phyloP scores from a whole-genome alignment of 257 asterid genomes.

The Fraxinus cuspidata region DNA sequence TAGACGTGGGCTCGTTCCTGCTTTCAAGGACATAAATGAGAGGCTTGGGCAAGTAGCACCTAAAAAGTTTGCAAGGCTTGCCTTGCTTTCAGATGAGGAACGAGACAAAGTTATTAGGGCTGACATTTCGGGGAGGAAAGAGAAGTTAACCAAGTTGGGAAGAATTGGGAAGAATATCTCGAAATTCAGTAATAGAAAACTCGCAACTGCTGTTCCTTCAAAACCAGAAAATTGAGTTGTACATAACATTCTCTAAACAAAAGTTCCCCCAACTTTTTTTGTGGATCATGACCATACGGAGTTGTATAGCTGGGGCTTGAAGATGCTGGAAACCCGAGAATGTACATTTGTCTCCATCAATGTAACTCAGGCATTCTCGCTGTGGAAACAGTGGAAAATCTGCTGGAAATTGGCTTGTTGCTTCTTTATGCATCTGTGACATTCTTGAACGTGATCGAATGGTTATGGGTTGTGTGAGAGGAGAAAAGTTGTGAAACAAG shows the following conservation, averaged over 20 bases:
- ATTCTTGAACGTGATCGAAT: background rate
- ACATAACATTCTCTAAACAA: background rate
- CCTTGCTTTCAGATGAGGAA: slow-evolving; percentile 74
- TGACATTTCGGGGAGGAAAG: slow-evolving; percentile 63
- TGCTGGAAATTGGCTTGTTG: background rate
- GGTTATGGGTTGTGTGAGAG: background rate
- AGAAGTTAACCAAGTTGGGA: slow-evolving; percentile 58
- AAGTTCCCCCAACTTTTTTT: background rate
- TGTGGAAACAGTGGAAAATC: background rate
- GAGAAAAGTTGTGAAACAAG: background rate
- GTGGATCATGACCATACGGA: background rate
- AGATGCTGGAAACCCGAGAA: background rate
- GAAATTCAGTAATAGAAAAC: slow-evolving; percentile 36
- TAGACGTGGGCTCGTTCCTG: slow-evolving; percentile 88
- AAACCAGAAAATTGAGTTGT: slow-evolving; percentile 28
- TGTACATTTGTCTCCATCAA: background rate
- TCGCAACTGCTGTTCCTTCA: slow-evolving; percentile 30
- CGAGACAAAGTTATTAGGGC: slow-evolving; percentile 62
- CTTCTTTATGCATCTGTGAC: background rate
- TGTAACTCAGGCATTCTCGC: background rate
- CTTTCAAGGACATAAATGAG: slow-evolving; percentile 77
- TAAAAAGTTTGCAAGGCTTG: slow-evolving; percentile 83
- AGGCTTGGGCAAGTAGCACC: slow-evolving; percentile 81
- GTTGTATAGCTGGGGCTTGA: background rate
- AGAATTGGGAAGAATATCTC: slow-evolving; percentile 37